Conservation (phyloP, 148 eudicot genomes). For the Vaccinium macrocarpon region DNA sequence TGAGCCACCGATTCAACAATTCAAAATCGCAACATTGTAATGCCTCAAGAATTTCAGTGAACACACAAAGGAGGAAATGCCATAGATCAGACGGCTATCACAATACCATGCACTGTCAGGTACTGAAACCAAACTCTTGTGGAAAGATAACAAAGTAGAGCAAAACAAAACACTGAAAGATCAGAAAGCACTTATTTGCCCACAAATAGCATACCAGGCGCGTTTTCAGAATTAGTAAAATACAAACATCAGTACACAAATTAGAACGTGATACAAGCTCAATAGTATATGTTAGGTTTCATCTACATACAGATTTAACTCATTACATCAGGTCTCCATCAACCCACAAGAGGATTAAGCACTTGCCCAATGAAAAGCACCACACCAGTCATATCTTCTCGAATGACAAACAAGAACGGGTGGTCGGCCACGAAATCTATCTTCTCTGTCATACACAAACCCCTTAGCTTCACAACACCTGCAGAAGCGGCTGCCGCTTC, state of each 20-base stretch:
- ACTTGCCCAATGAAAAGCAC: slow-evolving; percentile 70
- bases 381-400: slow-evolving; percentile 75
- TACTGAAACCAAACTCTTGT: background rate
- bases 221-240: background rate
- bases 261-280: background rate
- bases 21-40: background rate
- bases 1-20: no score
- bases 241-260: background rate
- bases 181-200: background rate
- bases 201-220: no score
- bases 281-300: slow-evolving; percentile 3
- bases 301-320: background rate
- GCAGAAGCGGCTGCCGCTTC: slow-evolving; percentile 91
- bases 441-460: slow-evolving; percentile 12
- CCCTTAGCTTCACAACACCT: slow-evolving; percentile 33
- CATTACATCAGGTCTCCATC: slow-evolving; percentile 9
- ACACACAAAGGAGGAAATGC: background rate
- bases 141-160: background rate
- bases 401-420: slow-evolving; percentile 71
- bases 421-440: slow-evolving; percentile 92
- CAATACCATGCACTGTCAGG: background rate
- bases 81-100: background rate
- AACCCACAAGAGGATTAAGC: slow-evolving; percentile 44
- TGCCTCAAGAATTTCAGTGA: background rate
- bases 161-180: background rate